Evolutionary conservation across 352 stramenopile genomes (phyloP), one percentile per base, ranked within the genome.

Genomic region (Pythium sukuiense): DNA sequence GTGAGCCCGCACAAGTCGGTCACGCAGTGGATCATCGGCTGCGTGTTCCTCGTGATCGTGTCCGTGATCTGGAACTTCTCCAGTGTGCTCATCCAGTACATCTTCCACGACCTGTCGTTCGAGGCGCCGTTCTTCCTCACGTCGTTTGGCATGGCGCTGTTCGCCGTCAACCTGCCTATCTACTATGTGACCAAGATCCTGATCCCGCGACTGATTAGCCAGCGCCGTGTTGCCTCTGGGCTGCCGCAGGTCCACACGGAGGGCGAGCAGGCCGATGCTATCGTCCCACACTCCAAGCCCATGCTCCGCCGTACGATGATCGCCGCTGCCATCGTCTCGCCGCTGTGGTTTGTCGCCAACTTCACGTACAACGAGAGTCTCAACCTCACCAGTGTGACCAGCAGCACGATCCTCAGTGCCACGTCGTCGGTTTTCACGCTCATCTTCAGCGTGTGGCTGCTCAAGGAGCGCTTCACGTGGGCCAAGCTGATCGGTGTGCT

Each of bases 281-380:
- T 50, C 13, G 3, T 58, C 20, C 41, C 61, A 1, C 61, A 68
- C 45, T 68, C 61, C 30, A 79, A 81, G 60, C 59, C 81, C 7
- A 73, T 73, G 48, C 71, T 83, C 37, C 39, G 56, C 12, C 70
- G 76, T 50, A 59, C 81, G 29, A 69, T 87, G 46, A 66, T 72
- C 20, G 72, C 73, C 9, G 73, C 69, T 0, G 63, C 79, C 45
- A 80, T 92, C 72, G 78, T 99, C 68, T 87, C 88, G 50, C 94
- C 94, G 13, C 70, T 99, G n/a, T 99, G 96, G 95, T 98, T 99
- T 73, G 58, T 96, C n/a, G 93, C 93, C 41, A 98, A 98, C 69
- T 98, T 90, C 59, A 84, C 88, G 49, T 98, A 99, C 79, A 98
- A 98, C 76, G 73, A 89, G 50, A 96, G 80, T 39, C 72, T 99